These are phyloP conservation scores for Jimgerdemannia flammicorona DNA, from an alignment of 192 early-diverging fungal genomes.

Conservation along the genomic window DNA sequence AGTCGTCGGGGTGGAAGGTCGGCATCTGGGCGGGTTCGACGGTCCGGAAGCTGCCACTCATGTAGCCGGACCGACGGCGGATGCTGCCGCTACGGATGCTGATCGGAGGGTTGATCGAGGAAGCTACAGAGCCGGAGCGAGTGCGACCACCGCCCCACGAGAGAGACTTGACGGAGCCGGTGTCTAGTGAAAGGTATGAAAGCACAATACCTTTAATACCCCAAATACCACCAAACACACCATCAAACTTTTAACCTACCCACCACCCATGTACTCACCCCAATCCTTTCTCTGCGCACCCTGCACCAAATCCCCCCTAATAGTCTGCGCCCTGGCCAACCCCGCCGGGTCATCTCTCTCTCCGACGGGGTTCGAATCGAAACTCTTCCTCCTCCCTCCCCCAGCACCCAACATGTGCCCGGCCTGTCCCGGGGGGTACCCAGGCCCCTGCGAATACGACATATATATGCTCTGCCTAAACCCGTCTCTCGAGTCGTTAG, in stretches of 20 bases:
- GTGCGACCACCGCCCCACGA: background rate
- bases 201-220: background rate
- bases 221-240: too few species aligned
- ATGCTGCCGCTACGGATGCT: constrained; percentile 5
- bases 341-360: background rate
- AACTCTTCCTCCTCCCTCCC: background rate
- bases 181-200: background rate
- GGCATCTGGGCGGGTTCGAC: constrained; percentile 26
- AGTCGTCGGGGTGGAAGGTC: constrained; percentile 11
- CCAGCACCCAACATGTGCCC: background rate
- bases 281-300: background rate
- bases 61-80: constrained; percentile 20
- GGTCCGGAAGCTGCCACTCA: constrained; percentile 27
- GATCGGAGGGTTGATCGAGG: background rate
- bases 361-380: background rate
- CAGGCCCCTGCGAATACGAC: background rate
- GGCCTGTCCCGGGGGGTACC: background rate
- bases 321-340: background rate
- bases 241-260: too few species aligned
- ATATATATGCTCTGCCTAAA: background rate
- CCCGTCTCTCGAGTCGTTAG: background rate
- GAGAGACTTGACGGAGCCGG: background rate
- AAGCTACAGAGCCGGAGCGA: background rate
- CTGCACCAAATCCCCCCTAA: background rate
- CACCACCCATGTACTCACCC: background rate